A percentile compares a stretch with the other conserved stretches of the same genome.
Conservation (phyloP, 768 basidiomycete genomes). For the Leucogyrophana mollusca region DNA sequence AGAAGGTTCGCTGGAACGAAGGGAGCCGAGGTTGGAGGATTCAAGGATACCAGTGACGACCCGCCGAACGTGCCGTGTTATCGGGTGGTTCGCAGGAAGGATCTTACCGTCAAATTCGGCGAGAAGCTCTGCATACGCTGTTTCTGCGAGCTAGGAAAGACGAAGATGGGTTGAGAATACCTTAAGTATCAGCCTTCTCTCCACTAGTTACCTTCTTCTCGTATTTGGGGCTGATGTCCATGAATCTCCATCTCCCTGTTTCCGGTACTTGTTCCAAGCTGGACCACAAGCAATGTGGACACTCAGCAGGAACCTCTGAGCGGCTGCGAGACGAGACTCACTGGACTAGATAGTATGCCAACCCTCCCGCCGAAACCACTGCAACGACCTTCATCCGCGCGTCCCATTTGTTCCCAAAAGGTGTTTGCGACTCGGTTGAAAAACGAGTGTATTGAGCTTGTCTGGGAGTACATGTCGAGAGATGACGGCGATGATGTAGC, state of each 20-base stretch:
- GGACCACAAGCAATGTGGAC: background rate
- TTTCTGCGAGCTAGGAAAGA: conserved; percentile 40
- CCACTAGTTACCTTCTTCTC: conserved; percentile 53
- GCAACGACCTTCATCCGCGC: conserved; percentile 13
- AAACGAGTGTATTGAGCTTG: conserved; percentile 28
- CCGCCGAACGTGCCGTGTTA: conserved; percentile 64
- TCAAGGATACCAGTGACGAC: conserved; percentile 70
- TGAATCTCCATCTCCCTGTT: conserved; percentile 87
- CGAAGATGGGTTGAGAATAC: conserved; percentile 11
- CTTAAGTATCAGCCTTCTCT: too few relatives aligned
- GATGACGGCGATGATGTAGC: conserved; percentile 5
- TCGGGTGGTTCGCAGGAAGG: conserved; percentile 65
- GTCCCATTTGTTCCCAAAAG: conserved; percentile 8
- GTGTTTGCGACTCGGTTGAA: conserved; percentile 9
- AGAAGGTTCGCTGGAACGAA: conserved; percentile 26
- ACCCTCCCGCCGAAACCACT: conserved; percentile 18
- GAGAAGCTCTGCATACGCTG: conserved; percentile 41
- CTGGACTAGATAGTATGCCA: conserved; percentile 28
- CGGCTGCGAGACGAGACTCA: conserved; percentile 9
- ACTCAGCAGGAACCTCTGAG: background rate
- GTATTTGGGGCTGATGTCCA: conserved; percentile 61
- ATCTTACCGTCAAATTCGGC: conserved; percentile 51
- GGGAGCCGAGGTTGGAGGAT: conserved; percentile 67
- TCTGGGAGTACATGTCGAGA: conserved; percentile 18
- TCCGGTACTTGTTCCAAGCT: conserved; percentile 86